Conservation (phyloP, 2,329 filamentous ascomycete genomes). For the Colletotrichum sp. region DNA sequence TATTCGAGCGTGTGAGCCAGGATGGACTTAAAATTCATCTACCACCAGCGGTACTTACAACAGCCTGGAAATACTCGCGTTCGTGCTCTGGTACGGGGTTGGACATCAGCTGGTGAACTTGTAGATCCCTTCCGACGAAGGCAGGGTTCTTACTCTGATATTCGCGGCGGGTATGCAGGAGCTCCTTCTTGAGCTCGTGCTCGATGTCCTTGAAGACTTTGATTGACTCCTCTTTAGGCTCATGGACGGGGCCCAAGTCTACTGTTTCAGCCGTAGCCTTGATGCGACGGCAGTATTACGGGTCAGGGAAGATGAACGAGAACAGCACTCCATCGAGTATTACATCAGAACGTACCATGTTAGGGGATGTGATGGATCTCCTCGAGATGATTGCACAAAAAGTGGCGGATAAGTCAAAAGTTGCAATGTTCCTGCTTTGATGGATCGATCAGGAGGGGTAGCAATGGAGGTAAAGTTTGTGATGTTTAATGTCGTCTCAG, state of each 20-base stretch:
- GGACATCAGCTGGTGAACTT: background rate
- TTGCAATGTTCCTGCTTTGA: background rate
- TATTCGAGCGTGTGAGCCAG: constrained; percentile 8
- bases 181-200: constrained; percentile 54
- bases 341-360: background rate
- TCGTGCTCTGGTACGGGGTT: constrained; percentile 51
- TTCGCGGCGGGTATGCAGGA: constrained; percentile 54
- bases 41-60: constrained; percentile 29
- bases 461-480: background rate
- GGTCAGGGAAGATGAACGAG: background rate
- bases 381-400: background rate
- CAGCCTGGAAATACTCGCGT: constrained; percentile 59
- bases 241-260: constrained; percentile 51
- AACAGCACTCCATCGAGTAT: background rate
- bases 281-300: background rate
- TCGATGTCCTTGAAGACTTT: constrained; percentile 54
- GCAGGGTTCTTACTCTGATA: constrained; percentile 40
- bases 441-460: background rate
- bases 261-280: constrained; percentile 60
- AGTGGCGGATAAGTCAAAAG: background rate
- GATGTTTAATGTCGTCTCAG: background rate
- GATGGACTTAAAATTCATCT: background rate
- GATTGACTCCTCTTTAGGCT: constrained; percentile 56
- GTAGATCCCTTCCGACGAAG: background rate
- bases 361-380: background rate